phyloP scores from a whole-genome alignment of 768 basidiomycete genomes.

The Mycena rebaudengoi region DNA sequence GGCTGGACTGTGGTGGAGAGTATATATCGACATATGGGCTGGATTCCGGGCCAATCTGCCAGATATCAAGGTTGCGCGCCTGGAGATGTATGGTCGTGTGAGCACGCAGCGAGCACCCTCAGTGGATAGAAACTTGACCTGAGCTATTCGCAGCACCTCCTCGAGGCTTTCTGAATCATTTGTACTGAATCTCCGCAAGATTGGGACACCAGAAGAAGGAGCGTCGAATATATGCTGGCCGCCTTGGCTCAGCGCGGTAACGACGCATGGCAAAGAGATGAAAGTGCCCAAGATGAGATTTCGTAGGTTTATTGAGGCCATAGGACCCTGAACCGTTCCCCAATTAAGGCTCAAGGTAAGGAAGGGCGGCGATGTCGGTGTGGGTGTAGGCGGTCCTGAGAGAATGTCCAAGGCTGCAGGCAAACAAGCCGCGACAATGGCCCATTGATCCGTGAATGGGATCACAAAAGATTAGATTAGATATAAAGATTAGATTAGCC shows the following conservation, averaged over 20 bases:
- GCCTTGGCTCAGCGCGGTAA: neutral
- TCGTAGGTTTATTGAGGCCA: too few species aligned
- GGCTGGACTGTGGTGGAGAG: constrained; percentile 36
- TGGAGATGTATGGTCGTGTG: constrained; percentile 32
- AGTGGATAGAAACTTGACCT: neutral
- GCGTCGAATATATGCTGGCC: constrained; percentile 9
- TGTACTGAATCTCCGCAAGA: constrained; percentile 6
- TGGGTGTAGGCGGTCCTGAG: too few species aligned
- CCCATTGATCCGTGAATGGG: too few species aligned
- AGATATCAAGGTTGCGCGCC: constrained; percentile 58
- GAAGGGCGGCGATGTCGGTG: too few species aligned
- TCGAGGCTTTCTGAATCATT: neutral
- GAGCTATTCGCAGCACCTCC: constrained; percentile 1
- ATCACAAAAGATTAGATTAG: too few species aligned
- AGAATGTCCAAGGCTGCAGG: too few species aligned
- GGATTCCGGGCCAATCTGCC: constrained; percentile 48
- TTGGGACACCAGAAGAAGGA: neutral
- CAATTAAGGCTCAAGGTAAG: too few species aligned
- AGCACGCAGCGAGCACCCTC: neutral
- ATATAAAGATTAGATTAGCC: too few species aligned
- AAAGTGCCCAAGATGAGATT: neutral
- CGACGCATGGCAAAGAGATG: neutral
- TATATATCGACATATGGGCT: constrained; percentile 60
- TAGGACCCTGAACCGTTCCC: too few species aligned
- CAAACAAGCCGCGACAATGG: too few species aligned